Evolutionary conservation across 176 grass and related monocot species (phyloP), one percentile per base, ranked within the genome.

Genomic region (Otatea glauca): DNA sequence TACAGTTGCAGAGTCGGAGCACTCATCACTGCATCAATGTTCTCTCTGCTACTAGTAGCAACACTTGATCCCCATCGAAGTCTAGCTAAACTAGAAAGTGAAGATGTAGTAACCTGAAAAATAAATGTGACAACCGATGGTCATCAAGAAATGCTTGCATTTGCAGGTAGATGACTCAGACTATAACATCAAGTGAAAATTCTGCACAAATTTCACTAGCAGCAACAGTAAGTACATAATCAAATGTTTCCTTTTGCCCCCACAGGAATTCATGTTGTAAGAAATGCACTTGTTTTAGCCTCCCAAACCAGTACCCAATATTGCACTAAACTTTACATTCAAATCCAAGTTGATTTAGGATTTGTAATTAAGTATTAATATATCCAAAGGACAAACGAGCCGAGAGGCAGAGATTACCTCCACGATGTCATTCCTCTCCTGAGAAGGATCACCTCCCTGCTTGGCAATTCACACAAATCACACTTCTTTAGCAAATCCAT

Each of bases 31-130:
- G 65, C 25, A 21, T 20, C 23, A 3, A 79, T 25, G 21, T 20
- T 83, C 8, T 71, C 89, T 45, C 13, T 37, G 7, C 24, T 93
- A 15, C 12, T 72, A 88, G 65, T 85, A 64, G 83, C 73, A 10
- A 90, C 87, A 86, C 77, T 89, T 66, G 96, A 95, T 70, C 91
- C 96, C 96, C 96, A 98, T 58, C 87, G 93, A 59, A 92, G 72
- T 86, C 96, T 92, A 62, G 96, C 85, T 85, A 98, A 86, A 83
- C 86, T 98, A 80, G 96, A 98, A 47, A 98, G 64, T 14, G 93
- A 95, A 79, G 96, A 98, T 62, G 96, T 92, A 58, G 91, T 24
- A 4, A 84, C 87, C 96, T 95, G 75, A 38, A 24, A 67, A 29
- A 53, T 7, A 62, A 17, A 81, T 38, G 77, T 41, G 70, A 63